Evolutionary conservation across 352 stramenopile genomes (phyloP), one percentile per base, ranked within the genome.

Genomic region (Phytophthora lateralis): DNA sequence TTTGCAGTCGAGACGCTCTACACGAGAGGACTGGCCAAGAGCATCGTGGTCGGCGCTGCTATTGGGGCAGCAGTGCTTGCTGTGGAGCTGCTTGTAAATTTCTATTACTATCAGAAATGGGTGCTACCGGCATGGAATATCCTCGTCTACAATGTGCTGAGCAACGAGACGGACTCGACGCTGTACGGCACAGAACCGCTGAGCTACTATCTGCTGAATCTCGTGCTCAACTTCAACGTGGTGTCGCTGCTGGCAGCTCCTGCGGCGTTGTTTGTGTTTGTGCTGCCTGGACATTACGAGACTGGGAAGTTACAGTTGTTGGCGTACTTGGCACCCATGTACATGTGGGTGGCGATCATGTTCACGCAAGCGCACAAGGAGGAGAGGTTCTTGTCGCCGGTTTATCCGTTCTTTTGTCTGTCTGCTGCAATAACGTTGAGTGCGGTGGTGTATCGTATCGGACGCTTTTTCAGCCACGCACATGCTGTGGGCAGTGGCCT

Each of bases 321-420:
- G 15, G 60, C 66, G 30, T 90, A 84, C 37, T 56, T 93, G 39
- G 81, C 70, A 8, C 82, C 84, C 10, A 68, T 93, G 69, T 93
- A 96, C 51, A 44, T 98, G 18, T 99, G 96, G 96, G 60, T 99
- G 42, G 65, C 35, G 5, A 89, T 99, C 37, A 97, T 99, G 67
- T 88, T 96, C 37, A 60, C 83, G n/a, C 85, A 98, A 66, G 83
- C 97, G 20, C 97, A 99, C 84, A 99, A 99, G 69, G 97, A 99
- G 66, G 97, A 99, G 78, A 85, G 97, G 5, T 99, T 99, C 69
- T 64, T 99, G 15, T 99, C 96, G 60, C 96, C 96, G 0, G 78
- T 98, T 6, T 99, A 99, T 67, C 93, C 96, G 12, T 76, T 98
- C 1, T 66, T 98, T 4, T 94, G 82, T 57, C 66, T 97, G 18